Conservation (phyloP, 805 yeast genomes). For the Ogataea saltuana region DNA sequence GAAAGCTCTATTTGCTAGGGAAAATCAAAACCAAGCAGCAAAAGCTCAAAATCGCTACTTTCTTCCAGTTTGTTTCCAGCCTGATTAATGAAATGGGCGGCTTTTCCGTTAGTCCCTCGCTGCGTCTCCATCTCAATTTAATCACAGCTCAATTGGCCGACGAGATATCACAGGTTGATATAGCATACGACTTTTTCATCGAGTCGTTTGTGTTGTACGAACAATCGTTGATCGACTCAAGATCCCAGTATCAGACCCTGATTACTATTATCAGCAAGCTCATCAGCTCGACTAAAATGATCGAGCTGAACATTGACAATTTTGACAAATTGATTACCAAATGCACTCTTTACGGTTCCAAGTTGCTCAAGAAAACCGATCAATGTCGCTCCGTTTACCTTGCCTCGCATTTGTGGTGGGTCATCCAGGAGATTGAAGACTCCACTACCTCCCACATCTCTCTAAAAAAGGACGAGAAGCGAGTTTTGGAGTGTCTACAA, state of each 20-base stretch:
- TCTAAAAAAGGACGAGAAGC: conserved; percentile 48
- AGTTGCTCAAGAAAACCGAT: conserved; percentile 85
- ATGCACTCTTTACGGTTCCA: conserved; percentile 84
- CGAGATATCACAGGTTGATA: conserved; percentile 66
- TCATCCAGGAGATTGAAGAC: conserved; percentile 53
- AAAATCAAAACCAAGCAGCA: conserved; percentile 26
- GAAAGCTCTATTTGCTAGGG: conserved; percentile 42
- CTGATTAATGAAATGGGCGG: conserved; percentile 66
- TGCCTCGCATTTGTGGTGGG: conserved; percentile 95
- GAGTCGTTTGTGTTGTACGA: conserved; percentile 88
- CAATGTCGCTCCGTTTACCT: conserved; percentile 89
- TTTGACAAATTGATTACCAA: conserved; percentile 83
- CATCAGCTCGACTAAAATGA: conserved; percentile 43
- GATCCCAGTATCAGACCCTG: conserved; percentile 50
- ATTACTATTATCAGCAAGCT: conserved; percentile 48
- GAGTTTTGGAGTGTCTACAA: conserved; percentile 90
- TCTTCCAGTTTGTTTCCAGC: conserved; percentile 75
- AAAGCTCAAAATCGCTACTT: conserved; percentile 25
- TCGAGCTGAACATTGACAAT: conserved; percentile 48
- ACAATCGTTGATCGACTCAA: conserved; percentile 51
- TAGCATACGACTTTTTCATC: conserved; percentile 83
- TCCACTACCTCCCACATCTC: conserved; percentile 27
- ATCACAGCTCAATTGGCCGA: conserved; percentile 78
- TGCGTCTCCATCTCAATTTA: conserved; percentile 52
- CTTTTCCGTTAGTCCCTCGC: conserved; percentile 31